A percentile compares a stretch with the other conserved stretches of the same genome.
Conservation (phyloP, 1,139 yeast species). For the Wickerhamomyces sp. region DNA sequence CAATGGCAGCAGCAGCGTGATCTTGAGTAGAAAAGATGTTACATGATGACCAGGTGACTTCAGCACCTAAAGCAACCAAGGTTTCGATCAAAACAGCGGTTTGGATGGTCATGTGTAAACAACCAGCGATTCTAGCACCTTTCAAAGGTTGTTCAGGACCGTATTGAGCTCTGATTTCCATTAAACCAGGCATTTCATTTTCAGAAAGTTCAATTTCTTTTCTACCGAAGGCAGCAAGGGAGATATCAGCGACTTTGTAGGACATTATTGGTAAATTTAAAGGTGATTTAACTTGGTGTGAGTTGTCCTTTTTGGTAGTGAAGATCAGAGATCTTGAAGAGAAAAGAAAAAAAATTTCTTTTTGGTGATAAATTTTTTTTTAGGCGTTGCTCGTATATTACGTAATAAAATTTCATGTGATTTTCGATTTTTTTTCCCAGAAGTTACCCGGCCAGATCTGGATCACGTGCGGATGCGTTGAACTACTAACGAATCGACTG, state of each 20-base stretch:
- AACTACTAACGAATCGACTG: too few relatives aligned
- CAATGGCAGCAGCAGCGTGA: conserved; percentile 99
- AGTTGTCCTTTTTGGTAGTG: too few relatives aligned
- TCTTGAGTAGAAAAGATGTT: conserved; percentile 99
- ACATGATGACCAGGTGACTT: conserved; percentile 99
- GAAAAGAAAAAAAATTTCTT: neutral
- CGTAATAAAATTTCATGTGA: too few relatives aligned
- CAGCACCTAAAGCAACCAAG: conserved; percentile 96
- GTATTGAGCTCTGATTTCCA: conserved; percentile 94
- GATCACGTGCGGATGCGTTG: too few relatives aligned
- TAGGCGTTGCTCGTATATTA: neutral
- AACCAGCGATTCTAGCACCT: conserved; percentile 99
- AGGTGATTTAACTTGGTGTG: too few relatives aligned
- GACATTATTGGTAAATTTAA: conserved; percentile 43
- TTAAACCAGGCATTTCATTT: conserved; percentile 99
- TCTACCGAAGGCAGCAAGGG: conserved; percentile 99
- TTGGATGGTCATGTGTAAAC: conserved; percentile 99
- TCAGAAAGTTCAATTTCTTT: conserved; percentile 98
- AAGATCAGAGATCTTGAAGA: neutral
- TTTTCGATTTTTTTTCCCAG: too few relatives aligned
- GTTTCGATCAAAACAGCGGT: conserved; percentile 99
- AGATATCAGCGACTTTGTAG: conserved; percentile 97
- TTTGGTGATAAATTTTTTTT: neutral
- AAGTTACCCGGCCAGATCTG: too few relatives aligned
- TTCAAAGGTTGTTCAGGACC: conserved; percentile 91